Percentiles rank a stretch among this genome's conserved stretches.
These are phyloP conservation scores for Trichophyton simii DNA, from an alignment of 2,329 filamentous ascomycete genomes.

Conservation along the genomic window DNA sequence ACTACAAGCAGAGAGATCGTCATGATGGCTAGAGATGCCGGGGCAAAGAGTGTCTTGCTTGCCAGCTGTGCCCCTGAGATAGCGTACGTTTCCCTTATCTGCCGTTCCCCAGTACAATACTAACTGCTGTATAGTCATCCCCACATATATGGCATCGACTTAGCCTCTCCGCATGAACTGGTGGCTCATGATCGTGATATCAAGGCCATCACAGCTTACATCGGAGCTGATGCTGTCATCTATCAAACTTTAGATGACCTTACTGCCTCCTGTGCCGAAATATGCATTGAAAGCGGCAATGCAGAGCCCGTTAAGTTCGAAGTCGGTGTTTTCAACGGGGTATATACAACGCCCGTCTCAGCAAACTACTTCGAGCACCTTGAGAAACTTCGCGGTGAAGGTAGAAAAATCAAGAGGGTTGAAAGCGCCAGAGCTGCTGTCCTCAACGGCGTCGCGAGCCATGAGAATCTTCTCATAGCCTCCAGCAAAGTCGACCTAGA, in stretches of 20 bases:
- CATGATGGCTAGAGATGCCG: conserved; percentile 71
- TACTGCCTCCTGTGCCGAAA: conserved; percentile 63
- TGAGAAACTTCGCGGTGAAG: conserved; percentile 57
- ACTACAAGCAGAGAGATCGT: conserved; percentile 72
- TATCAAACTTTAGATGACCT: conserved; percentile 68
- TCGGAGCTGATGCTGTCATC: conserved; percentile 64
- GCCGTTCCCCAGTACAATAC: neutral
- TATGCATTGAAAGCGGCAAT: conserved; percentile 44
- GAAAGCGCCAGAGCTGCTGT: conserved; percentile 54
- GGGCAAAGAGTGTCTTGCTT: conserved; percentile 71
- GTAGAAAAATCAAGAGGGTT: conserved; percentile 53
- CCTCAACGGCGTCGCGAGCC: conserved; percentile 48
- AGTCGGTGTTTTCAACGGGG: conserved; percentile 81
- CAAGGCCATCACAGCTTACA: conserved; percentile 50
- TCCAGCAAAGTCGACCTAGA: conserved; percentile 49
- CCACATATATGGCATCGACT: conserved; percentile 74
- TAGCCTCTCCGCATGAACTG: conserved; percentile 58
- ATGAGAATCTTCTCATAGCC: conserved; percentile 50
- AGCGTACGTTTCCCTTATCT: conserved; percentile 36
- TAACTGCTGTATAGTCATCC: conserved; percentile 41
- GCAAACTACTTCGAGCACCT: conserved; percentile 73
- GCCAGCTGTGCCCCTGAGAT: conserved; percentile 72
- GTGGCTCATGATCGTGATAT: conserved; percentile 56
- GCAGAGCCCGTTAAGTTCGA: conserved; percentile 57
- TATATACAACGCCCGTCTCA: conserved; percentile 69